Conservation (phyloP, 352 stramenopile genomes). For the Pythium graminicola region DNA sequence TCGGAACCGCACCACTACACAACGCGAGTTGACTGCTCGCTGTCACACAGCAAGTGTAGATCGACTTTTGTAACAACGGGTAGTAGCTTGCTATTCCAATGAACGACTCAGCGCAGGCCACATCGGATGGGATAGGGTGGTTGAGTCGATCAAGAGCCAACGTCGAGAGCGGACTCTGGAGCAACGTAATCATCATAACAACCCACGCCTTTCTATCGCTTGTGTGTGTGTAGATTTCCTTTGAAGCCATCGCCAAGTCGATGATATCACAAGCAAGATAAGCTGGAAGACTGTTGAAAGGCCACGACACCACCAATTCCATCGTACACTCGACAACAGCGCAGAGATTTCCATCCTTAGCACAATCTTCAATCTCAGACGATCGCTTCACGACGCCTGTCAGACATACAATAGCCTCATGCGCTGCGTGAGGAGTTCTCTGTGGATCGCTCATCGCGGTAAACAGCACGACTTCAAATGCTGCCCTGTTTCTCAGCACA, state of each 20-base stretch:
- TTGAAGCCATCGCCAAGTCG: slow-evolving; percentile 28
- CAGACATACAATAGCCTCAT: slow-evolving; percentile 8
- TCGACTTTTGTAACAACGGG: slow-evolving; percentile 57
- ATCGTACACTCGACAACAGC: neutral
- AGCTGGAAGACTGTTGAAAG: slow-evolving; percentile 25
- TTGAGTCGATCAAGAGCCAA: neutral
- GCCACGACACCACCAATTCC: neutral
- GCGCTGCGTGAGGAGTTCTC: neutral
- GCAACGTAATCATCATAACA: neutral
- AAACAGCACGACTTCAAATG: neutral
- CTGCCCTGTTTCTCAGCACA: neutral
- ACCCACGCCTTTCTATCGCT: neutral
- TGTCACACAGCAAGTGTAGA: slow-evolving; percentile 31
- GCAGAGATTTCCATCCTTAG: neutral
- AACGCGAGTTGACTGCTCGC: neutral
- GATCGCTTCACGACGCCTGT: slow-evolving; percentile 4
- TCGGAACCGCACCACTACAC: neutral
- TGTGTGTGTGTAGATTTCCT: slow-evolving; percentile 9
- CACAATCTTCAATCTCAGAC: neutral
- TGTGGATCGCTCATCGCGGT: neutral
- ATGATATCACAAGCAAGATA: slow-evolving; percentile 44
- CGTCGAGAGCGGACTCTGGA: slow-evolving; percentile 3
- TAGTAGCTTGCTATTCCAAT: slow-evolving; percentile 30
- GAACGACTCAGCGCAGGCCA: slow-evolving; percentile 28
- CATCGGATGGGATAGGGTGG: neutral